Evolutionary conservation across 2,329 filamentous ascomycete species (phyloP).

Genomic region (Trichoderma lentiforme): DNA sequence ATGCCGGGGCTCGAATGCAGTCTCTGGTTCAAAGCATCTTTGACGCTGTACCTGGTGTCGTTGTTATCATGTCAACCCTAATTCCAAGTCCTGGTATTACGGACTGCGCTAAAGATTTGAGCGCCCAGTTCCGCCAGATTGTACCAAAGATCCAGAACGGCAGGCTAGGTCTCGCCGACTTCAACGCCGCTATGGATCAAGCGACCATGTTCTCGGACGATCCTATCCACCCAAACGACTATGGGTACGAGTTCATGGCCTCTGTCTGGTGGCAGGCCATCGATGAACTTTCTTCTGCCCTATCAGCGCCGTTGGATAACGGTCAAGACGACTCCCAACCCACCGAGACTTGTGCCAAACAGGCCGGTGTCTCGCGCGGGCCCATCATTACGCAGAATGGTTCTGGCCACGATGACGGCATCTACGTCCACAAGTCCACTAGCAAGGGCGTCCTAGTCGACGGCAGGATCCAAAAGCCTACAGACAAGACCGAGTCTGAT

Average conservation of each 20-base stretch:
- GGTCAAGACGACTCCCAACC: not conserved
- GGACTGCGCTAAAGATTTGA: not conserved
- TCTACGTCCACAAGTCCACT: not conserved
- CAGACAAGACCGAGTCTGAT: not conserved
- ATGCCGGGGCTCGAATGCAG: not conserved
- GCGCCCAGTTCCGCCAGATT: not conserved
- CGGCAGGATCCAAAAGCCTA: not conserved
- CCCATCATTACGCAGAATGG: not conserved
- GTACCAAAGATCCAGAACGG: not conserved
- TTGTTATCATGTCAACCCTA: not conserved
- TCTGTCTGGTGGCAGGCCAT: not conserved
- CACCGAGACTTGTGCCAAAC: not conserved
- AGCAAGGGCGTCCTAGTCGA: not conserved
- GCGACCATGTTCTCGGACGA: not conserved
- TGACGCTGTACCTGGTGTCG: not conserved
- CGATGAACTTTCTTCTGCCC: not conserved
- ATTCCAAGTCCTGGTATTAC: not conserved
- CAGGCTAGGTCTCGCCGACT: not conserved
- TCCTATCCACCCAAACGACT: not conserved
- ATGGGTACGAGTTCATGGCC: not conserved
- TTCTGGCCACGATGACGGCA: not conserved
- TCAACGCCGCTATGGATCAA: not conserved
- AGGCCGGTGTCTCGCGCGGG: not conserved
- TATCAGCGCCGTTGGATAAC: not conserved
- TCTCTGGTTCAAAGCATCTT: not conserved